A percentile compares a stretch with the other conserved stretches of the same genome.
phyloP scores from a whole-genome alignment of 495 filamentous ascomycete species.

The Cetradonia linearis region DNA sequence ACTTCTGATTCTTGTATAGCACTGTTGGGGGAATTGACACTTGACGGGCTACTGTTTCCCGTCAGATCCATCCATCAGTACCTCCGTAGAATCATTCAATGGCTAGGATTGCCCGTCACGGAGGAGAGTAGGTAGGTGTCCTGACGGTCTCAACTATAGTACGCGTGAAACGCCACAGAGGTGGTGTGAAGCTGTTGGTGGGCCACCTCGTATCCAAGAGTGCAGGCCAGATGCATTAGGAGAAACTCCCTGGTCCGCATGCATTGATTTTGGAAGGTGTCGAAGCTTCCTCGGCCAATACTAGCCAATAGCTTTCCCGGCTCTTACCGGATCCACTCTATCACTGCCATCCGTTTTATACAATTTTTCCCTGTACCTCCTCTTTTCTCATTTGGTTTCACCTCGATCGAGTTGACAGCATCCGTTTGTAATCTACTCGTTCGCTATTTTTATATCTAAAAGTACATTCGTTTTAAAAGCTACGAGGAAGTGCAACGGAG shows the following conservation, averaged over 20 bases:
- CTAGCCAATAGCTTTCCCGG: neutral
- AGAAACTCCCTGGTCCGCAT: neutral
- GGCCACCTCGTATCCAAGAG: slow-evolving; percentile 2
- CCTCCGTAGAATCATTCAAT: neutral
- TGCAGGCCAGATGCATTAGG: slow-evolving; percentile 1
- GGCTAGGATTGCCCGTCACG: neutral
- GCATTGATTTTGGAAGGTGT: neutral
- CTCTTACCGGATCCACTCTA: slow-evolving; percentile 5
- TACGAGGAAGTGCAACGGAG: neutral
- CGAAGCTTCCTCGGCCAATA: neutral
- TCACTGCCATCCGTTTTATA: slow-evolving; percentile 7
- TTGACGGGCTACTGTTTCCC: neutral
- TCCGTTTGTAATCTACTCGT: slow-evolving; percentile 8
- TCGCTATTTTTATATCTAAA: neutral
- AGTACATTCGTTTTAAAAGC: neutral
- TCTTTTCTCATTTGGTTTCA: neutral
- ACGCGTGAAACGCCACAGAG: neutral
- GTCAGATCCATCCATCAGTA: slow-evolving; percentile 42
- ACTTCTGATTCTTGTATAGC: neutral
- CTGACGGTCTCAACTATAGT: neutral
- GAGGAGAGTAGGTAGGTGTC: neutral
- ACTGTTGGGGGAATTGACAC: neutral
- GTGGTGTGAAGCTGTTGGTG: slow-evolving; percentile 6
- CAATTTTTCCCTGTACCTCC: neutral
- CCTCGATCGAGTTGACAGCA: neutral